phyloP scores from a whole-genome alignment of 257 asterid species.

The Fraxinus excelsior region DNA sequence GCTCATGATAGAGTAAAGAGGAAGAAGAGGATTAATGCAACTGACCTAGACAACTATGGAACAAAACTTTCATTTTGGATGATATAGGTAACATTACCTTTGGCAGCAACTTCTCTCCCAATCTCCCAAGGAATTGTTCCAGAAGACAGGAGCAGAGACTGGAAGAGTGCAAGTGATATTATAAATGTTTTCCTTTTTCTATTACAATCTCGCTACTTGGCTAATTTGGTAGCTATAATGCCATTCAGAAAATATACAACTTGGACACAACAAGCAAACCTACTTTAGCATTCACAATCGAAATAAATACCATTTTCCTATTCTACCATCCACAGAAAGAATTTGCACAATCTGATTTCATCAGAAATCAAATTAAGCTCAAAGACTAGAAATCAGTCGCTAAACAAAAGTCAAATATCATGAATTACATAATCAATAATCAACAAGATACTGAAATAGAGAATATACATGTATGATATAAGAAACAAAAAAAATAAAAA shows the following conservation, averaged over 20 bases:
- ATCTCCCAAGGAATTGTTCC: not conserved
- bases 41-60: not conserved
- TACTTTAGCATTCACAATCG: not conserved
- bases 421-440: not conserved
- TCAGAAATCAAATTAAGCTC: not conserved
- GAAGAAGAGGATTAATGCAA: not conserved
- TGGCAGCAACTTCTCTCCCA: not conserved
- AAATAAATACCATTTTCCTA: not conserved
- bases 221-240: not conserved
- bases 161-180: not conserved
- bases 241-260: not conserved
- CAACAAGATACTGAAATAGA: not conserved
- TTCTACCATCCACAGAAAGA: not conserved
- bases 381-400: not conserved
- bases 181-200: not conserved
- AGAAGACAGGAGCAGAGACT: not conserved
- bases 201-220: not conserved
- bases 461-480: not conserved
- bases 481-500: not conserved
- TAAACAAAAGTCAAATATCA: not conserved
- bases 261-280: not conserved
- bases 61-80: not conserved
- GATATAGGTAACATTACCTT: not conserved
- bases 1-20: not conserved
- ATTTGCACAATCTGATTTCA: not conserved